phyloP scores from a whole-genome alignment of 2,329 filamentous ascomycete species.

The Onygenales sp. region DNA sequence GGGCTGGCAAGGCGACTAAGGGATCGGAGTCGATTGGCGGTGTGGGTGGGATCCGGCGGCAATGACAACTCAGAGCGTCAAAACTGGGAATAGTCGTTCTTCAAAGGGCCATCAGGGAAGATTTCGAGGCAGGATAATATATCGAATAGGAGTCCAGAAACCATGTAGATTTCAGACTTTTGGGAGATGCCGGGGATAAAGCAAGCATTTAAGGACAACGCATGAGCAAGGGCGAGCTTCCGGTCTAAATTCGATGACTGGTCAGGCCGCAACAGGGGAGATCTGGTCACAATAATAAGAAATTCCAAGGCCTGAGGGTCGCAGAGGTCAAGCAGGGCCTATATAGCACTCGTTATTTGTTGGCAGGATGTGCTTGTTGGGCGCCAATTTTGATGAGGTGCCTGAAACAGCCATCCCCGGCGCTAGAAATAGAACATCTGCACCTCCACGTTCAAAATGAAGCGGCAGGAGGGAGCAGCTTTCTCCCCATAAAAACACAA shows the following conservation, averaged over 20 bases:
- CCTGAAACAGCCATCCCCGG: background rate
- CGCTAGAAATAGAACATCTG: background rate
- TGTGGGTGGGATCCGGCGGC: background rate
- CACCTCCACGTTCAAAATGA: background rate
- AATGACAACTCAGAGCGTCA: background rate
- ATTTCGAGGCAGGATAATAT: background rate
- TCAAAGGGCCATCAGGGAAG: background rate
- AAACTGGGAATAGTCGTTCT: too few relatives aligned
- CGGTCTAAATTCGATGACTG: background rate
- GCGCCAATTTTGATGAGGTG: conserved; percentile 1
- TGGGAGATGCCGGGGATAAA: background rate
- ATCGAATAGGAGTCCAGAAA: background rate
- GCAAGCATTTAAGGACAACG: background rate
- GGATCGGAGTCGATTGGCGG: background rate
- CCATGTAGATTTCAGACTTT: background rate
- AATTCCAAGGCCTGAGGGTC: background rate
- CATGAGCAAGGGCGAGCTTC: background rate
- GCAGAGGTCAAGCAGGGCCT: background rate
- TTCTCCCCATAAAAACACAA: background rate
- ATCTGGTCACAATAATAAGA: background rate
- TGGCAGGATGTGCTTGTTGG: conserved; percentile 6
- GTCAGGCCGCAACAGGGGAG: background rate
- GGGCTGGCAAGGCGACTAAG: background rate
- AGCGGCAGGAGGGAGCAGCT: background rate
- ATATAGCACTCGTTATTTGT: background rate